These are phyloP conservation scores for Themeda triandra DNA, from an alignment of 176 grass and related monocot genomes.

Conservation along the genomic window DNA sequence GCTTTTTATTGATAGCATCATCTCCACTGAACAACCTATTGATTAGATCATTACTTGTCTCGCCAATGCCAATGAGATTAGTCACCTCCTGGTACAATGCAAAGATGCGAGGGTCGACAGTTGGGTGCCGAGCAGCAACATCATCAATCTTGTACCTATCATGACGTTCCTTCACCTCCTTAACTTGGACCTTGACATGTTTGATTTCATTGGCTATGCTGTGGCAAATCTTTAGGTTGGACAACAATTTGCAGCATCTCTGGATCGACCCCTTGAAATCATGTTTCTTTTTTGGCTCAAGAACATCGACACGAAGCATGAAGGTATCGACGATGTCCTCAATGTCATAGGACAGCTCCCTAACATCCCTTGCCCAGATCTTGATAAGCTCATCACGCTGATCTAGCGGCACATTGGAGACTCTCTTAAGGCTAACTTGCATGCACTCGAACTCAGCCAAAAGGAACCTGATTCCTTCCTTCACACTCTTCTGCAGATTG, in stretches of 20 bases:
- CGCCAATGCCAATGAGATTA: not conserved
- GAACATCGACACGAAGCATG: not conserved
- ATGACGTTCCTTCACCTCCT: not conserved
- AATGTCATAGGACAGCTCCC: not conserved
- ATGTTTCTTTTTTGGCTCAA: not conserved
- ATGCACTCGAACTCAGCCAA: not conserved
- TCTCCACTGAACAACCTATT: not conserved
- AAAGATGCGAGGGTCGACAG: not conserved
- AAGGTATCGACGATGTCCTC: not conserved
- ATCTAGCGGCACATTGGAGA: not conserved
- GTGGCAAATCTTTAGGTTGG: not conserved
- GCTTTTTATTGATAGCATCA: not conserved
- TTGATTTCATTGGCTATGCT: not conserved
- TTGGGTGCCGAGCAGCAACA: not conserved
- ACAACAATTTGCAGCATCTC: not conserved
- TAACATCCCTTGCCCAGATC: not conserved
- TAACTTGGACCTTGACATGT: not conserved
- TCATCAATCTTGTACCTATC: not conserved
- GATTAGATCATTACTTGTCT: not conserved
- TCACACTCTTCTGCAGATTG: not conserved
- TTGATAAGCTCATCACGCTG: not conserved
- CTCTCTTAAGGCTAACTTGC: not conserved
- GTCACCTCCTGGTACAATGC: not conserved
- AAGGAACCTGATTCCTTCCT: not conserved
- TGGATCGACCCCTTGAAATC: not conserved